Evolutionary conservation across 192 early-diverging fungal genomes (phyloP).

Genomic region (Podila clonocystis): DNA sequence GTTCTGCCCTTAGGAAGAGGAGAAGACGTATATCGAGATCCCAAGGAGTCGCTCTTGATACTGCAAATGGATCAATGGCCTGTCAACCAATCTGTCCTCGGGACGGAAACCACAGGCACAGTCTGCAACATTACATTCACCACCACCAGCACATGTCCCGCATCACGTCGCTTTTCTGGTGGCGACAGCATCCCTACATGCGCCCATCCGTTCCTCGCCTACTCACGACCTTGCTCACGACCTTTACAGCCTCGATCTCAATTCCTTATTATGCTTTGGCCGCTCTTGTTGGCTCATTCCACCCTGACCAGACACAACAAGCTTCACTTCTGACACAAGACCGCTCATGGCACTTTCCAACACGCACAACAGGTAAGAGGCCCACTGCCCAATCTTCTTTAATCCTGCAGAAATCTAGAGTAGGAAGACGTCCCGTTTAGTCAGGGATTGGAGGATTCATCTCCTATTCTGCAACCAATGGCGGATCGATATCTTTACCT

Average conservation of each 20-base stretch:
- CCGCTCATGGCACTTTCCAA: no score
- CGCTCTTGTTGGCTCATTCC: neutral
- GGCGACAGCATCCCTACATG: neutral
- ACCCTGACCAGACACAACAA: no score
- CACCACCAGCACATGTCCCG: neutral
- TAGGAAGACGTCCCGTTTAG: neutral
- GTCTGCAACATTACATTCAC: neutral
- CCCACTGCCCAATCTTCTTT: no score
- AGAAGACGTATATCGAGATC: conserved; percentile 15
- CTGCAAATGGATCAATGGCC: neutral
- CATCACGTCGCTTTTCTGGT: neutral
- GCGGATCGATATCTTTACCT: neutral
- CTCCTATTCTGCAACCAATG: neutral
- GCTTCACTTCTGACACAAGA: no score
- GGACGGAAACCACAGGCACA: neutral
- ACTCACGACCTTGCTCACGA: neutral
- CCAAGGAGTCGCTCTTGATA: neutral
- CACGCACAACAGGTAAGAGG: no score
- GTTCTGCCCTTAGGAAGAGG: conserved; percentile 18
- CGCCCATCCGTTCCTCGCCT: neutral
- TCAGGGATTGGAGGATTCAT: neutral
- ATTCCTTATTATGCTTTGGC: neutral
- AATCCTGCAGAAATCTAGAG: no score
- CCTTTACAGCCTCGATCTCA: neutral
- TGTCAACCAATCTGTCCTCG: neutral